Conservation (phyloP, 225 moss, liverwort and hornwort species). For the Climacium dendroides region DNA sequence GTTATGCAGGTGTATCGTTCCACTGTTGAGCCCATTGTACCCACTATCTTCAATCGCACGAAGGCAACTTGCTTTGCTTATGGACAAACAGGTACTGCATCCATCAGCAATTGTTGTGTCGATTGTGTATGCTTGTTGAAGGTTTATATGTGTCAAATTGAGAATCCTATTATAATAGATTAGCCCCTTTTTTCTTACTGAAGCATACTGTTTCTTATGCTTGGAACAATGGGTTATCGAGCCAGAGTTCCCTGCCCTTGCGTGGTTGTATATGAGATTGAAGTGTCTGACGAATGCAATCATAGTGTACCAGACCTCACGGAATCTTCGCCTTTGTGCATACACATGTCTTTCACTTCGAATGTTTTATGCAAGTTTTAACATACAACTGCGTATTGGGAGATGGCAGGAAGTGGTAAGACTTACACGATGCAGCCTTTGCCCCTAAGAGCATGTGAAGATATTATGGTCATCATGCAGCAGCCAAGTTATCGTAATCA, state of each 20-base stretch:
- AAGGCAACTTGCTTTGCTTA: constrained; percentile 99
- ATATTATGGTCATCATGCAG: constrained; percentile 93
- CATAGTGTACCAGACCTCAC: not conserved
- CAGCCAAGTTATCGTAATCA: constrained; percentile 73
- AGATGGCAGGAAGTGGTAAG: constrained; percentile 93
- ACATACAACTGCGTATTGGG: not conserved
- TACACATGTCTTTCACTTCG: not conserved
- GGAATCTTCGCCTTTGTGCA: not conserved
- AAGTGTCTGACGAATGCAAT: not conserved
- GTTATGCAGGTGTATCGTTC: constrained; percentile 80
- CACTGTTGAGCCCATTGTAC: constrained; percentile 98
- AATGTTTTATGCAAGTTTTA: not conserved
- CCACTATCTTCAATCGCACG: constrained; percentile 92
- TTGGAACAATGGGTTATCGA: not conserved
- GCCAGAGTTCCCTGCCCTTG: not conserved
- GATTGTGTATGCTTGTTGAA: not conserved
- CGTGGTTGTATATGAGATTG: not conserved
- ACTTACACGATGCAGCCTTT: constrained; percentile 99
- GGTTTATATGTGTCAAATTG: not conserved
- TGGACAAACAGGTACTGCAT: constrained; percentile 83
- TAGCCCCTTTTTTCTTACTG: not conserved
- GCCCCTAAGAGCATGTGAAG: constrained; percentile 94
- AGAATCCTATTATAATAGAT: not conserved
- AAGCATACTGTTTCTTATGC: not conserved
- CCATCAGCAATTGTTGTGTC: not conserved